Base-by-base conservation (phyloP, 805 yeast species). In the Cyberlindnera petersonii region DNA sequence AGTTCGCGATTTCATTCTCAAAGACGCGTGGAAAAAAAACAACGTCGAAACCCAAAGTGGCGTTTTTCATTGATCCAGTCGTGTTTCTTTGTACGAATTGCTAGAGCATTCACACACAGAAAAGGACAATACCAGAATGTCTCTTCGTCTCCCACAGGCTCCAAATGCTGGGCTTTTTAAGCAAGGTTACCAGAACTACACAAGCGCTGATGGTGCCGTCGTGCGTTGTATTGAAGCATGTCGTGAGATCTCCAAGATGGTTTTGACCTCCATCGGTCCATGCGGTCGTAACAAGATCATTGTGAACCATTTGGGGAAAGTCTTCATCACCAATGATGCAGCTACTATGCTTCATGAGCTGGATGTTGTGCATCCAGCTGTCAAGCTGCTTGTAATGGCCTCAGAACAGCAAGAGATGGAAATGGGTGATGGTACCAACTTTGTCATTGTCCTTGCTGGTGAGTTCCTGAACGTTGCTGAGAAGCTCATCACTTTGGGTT, bases 311-410 rank as follows among this genome's bases (percentile, higher is more conserved):
- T 65, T 86, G 50, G 88, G 87, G 43, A 87, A 82, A 59, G 82
- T 86, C 18, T 86, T 88, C 60, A 77, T 93, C 46, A 93, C 98
- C 30, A 86, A 86, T 52, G 98, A 93, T 61, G 97, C 98, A n/a
- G 96, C 97, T 26, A 93, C 98, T 7, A 93, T 93, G 82, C 71
- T 93, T 44, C 77, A 83, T 49, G 98, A 93, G 63, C 69, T 91
- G 40, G 97, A 91, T 47, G 87, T 91, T 49, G 88, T 93, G 33
- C 98, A 91, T 61, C 98, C 98, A 6, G 98, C 96, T 3, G 98
- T 93, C 9, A 93, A 91, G 64, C 78, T 93, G 33, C 74, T 93
- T 46, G 93, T 91, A 39, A 88, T 88, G 97, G 95, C 98, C 16
- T 79, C 95, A 11, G 86, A 91, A 60, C 98, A 93, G 68, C 98